Conservation (phyloP, 1,284 basidiomycete genomes). For the Rhodofomes roseus region DNA sequence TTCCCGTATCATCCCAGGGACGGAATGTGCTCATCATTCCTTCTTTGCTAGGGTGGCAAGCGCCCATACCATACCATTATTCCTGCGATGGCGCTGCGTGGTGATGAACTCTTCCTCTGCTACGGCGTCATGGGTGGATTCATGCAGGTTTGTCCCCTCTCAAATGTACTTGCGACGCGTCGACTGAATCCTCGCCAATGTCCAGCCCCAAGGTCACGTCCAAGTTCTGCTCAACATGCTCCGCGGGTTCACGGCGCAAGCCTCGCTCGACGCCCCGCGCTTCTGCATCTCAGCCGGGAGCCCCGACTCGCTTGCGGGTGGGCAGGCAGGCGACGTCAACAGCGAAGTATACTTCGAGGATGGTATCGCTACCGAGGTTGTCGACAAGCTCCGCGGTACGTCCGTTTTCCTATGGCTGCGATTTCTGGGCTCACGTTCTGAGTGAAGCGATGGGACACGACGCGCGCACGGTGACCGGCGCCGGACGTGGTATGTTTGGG, state of each 20-base stretch:
- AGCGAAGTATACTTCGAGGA: constrained; percentile 89
- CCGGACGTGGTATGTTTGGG: constrained; percentile 74
- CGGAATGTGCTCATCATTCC: not conserved
- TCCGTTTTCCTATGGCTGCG: too few species aligned
- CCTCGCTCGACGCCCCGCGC: constrained; percentile 88
- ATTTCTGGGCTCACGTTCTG: not conserved
- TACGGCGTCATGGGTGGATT: constrained; percentile 95
- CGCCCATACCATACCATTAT: constrained; percentile 96
- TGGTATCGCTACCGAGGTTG: constrained; percentile 59
- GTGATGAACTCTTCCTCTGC: constrained; percentile 81
- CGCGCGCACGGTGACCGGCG: constrained; percentile 60
- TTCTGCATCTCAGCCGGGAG: constrained; percentile 90
- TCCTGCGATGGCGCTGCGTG: constrained; percentile 83
- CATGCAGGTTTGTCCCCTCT: constrained; percentile 70
- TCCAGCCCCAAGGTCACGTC: constrained; percentile 83
- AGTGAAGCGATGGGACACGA: constrained; percentile 82
- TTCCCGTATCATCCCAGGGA: not conserved
- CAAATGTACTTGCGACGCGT: not conserved
- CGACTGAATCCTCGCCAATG: not conserved
- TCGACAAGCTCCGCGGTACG: constrained; percentile 61
- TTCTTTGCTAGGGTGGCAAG: constrained; percentile 61
- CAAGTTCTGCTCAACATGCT: constrained; percentile 93
- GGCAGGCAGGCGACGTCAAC: constrained; percentile 64
- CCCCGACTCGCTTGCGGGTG: constrained; percentile 56
- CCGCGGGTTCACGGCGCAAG: constrained; percentile 80